Conservation (phyloP, 345 rosid genomes). For the Theobroma cacao region DNA sequence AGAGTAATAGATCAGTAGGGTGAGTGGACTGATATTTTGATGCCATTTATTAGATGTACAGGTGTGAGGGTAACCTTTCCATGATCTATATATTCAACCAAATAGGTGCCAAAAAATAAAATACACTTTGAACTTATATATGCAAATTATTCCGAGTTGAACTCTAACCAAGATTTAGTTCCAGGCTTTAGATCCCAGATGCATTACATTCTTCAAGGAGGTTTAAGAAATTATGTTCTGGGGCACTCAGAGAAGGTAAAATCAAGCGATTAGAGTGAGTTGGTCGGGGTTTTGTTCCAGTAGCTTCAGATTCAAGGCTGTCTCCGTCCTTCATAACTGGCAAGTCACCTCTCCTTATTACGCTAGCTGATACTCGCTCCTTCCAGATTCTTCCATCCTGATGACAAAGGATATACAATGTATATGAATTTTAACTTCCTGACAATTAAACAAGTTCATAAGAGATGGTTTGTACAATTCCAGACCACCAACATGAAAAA, state of each 20-base stretch:
- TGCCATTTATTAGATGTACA: slow-evolving; percentile 2
- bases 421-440: not conserved
- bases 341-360: slow-evolving; percentile 58
- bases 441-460: not conserved
- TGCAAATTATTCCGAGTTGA: slow-evolving; percentile 7
- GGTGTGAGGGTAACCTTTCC: not conserved
- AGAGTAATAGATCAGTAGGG: not conserved
- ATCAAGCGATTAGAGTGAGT: slow-evolving; percentile 47
- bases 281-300: slow-evolving; percentile 35
- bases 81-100: not conserved
- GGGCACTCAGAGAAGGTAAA: slow-evolving; percentile 88
- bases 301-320: slow-evolving; percentile 45
- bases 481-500: not conserved
- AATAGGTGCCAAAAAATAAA: not conserved
- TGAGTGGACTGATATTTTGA: not conserved
- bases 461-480: not conserved
- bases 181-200: slow-evolving; percentile 6
- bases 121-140: not conserved
- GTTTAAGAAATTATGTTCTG: slow-evolving; percentile 77
- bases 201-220: slow-evolving; percentile 71
- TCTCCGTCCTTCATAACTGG: slow-evolving; percentile 60
- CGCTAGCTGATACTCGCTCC: slow-evolving; percentile 69
- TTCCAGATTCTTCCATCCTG: slow-evolving; percentile 98
- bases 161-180: not conserved
- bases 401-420: slow-evolving; percentile 7